These are phyloP conservation scores for Phytophthora europaea DNA, from an alignment of 352 stramenopile species.

Conservation along the genomic window DNA sequence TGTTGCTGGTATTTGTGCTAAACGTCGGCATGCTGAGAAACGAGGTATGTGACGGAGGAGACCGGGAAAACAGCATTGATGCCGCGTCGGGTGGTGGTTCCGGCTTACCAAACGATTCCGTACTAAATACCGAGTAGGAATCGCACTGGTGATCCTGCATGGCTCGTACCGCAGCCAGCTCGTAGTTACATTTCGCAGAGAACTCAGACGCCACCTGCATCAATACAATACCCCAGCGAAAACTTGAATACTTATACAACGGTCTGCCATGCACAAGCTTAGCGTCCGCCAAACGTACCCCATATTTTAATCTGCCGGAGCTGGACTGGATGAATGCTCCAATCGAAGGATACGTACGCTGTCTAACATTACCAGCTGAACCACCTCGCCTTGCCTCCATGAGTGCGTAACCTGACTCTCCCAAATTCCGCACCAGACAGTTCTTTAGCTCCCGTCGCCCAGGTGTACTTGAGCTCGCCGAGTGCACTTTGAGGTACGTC, in stretches of 20 bases:
- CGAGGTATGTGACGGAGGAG: slow-evolving; percentile 30
- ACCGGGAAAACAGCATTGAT: slow-evolving; percentile 62
- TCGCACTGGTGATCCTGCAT: slow-evolving; percentile 61
- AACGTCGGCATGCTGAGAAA: slow-evolving; percentile 14
- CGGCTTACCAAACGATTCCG: slow-evolving; percentile 55
- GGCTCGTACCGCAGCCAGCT: slow-evolving; percentile 52
- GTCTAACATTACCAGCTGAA: slow-evolving; percentile 22
- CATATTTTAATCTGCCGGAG: slow-evolving; percentile 63
- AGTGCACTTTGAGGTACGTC: slow-evolving; percentile 82
- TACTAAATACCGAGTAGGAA: slow-evolving; percentile 77
- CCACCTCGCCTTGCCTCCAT: slow-evolving; percentile 46
- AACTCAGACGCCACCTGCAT: slow-evolving; percentile 63
- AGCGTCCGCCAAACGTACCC: slow-evolving; percentile 41
- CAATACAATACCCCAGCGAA: background rate
- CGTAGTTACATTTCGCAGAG: slow-evolving; percentile 63
- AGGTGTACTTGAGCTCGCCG: slow-evolving; percentile 31
- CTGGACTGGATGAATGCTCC: slow-evolving; percentile 71
- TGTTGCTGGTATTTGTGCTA: slow-evolving; percentile 1
- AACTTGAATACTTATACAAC: background rate
- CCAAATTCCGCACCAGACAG: slow-evolving; percentile 74
- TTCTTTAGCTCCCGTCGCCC: slow-evolving; percentile 75
- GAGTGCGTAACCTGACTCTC: slow-evolving; percentile 58
- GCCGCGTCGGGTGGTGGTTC: slow-evolving; percentile 21
- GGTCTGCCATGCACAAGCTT: background rate
- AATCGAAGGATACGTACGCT: slow-evolving; percentile 70